A percentile compares a stretch with the other conserved stretches of the same genome.
Evolutionary conservation across 2,329 filamentous ascomycete species (phyloP).

Genomic region (Chaetomiaceae sp.): DNA sequence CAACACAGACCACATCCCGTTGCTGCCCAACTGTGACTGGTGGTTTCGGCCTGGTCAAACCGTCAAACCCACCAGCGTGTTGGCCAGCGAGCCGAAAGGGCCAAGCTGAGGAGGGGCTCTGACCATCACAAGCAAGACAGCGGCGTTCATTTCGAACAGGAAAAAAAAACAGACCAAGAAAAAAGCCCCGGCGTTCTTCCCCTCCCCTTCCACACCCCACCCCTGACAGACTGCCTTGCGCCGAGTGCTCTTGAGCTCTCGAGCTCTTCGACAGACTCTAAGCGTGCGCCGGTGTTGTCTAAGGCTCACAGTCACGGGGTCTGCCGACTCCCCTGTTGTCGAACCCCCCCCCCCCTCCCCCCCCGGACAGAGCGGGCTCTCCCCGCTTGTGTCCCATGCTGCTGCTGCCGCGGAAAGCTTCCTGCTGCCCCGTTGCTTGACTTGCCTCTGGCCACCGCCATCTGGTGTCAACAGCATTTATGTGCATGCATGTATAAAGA

Average conservation of each 20-base stretch:
- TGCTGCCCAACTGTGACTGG: constrained; percentile 25
- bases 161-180: no score
- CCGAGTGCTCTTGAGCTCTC: background rate
- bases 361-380: constrained; percentile 11
- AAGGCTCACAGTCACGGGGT: constrained; percentile 16
- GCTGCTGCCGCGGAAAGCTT: constrained; percentile 22
- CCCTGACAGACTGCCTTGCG: constrained; percentile 13
- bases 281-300: background rate
- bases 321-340: constrained; percentile 10
- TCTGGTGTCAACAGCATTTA: constrained; percentile 24
- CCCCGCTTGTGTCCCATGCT: constrained; percentile 22
- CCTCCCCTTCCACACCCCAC: background rate
- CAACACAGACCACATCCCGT: constrained; percentile 13
- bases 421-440: constrained; percentile 20
- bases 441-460: constrained; percentile 17
- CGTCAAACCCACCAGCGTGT: constrained; percentile 9
- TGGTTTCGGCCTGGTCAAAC: constrained; percentile 7
- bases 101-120: constrained; percentile 9
- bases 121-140: constrained; percentile 2
- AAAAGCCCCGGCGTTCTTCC: constrained; percentile 11
- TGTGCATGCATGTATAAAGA: constrained; percentile 39
- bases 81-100: constrained; percentile 6
- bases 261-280: constrained; percentile 1
- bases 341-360: constrained; percentile 7
- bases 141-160: no score